Conservation (phyloP, 1,284 basidiomycete species). For the Kalmanozyma brasiliensis region DNA sequence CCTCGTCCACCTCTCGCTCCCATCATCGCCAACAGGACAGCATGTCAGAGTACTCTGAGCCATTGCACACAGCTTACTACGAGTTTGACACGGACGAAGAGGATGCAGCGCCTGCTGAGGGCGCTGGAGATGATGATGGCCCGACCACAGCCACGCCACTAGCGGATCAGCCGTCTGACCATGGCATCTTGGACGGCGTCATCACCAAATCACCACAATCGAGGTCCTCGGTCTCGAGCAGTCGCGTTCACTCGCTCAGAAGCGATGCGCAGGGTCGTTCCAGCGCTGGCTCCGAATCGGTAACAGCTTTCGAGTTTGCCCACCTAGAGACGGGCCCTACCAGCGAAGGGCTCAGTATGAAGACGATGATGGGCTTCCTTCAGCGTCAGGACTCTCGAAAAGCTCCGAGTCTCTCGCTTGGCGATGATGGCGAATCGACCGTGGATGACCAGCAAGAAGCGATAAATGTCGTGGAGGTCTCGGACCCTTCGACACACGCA, state of each 20-base stretch:
- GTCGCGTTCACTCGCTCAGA: slow-evolving; percentile 11
- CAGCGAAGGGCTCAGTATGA: slow-evolving; percentile 29
- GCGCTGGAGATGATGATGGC: background rate
- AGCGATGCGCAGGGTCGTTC: slow-evolving; percentile 2
- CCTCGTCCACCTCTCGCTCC: slow-evolving; percentile 6
- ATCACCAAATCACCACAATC: slow-evolving; percentile 9
- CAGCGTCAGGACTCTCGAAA: slow-evolving; percentile 22
- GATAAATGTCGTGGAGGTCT: background rate
- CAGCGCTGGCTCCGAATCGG: slow-evolving; percentile 17
- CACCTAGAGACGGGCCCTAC: slow-evolving; percentile 19
- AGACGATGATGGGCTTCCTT: slow-evolving; percentile 45
- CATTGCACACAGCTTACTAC: slow-evolving; percentile 27
- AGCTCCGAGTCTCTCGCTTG: background rate
- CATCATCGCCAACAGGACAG: background rate
- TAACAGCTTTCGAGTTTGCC: slow-evolving; percentile 29
- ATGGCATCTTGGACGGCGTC: slow-evolving; percentile 6
- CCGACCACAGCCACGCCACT: background rate
- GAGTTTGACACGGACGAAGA: slow-evolving; percentile 32
- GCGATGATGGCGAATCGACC: background rate
- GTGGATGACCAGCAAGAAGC: slow-evolving; percentile 1
- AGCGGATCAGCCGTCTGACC: background rate
- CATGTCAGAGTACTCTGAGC: slow-evolving; percentile 20
- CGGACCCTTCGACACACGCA: background rate
- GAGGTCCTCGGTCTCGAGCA: slow-evolving; percentile 14
- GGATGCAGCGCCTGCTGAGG: background rate